phyloP scores from a whole-genome alignment of 257 asterid genomes.

The Plectranthus barbatus region DNA sequence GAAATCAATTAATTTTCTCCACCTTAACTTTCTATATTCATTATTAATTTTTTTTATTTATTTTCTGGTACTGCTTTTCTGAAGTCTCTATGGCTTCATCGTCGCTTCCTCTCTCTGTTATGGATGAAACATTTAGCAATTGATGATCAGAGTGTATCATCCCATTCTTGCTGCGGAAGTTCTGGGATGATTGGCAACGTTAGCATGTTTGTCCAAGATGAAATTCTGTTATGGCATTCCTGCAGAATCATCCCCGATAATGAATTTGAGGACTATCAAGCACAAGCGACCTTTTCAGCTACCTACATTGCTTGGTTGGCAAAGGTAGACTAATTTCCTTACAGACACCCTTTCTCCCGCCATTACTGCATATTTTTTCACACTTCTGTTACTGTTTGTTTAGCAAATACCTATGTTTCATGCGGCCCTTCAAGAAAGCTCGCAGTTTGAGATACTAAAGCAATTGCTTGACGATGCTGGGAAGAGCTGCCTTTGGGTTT shows the following conservation, averaged over 20 bases:
- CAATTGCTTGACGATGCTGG: conserved; percentile 31
- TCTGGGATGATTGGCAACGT: conserved; percentile 8
- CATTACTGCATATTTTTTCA: background rate
- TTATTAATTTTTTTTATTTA: background rate
- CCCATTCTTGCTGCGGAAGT: conserved; percentile 10
- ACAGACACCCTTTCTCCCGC: background rate
- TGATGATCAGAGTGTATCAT: conserved; percentile 1
- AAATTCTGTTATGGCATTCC: conserved; percentile 36
- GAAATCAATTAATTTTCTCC: background rate
- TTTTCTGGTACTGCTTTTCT: conserved; percentile 6
- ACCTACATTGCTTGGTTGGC: conserved; percentile 78
- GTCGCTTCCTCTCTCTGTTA: conserved; percentile 73
- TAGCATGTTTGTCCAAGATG: conserved; percentile 35
- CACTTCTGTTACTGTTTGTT: background rate
- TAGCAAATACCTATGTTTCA: conserved; percentile 52
- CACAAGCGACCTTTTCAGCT: conserved; percentile 68
- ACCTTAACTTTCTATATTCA: background rate
- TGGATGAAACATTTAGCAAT: conserved; percentile 52
- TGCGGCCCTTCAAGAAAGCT: conserved; percentile 34
- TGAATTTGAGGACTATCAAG: conserved; percentile 61
- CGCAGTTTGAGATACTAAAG: conserved; percentile 31
- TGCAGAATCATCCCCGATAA: conserved; percentile 55
- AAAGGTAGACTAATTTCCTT: conserved; percentile 39
- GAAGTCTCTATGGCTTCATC: conserved; percentile 94
- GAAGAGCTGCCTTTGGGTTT: conserved; percentile 54